A percentile compares a stretch with the other conserved stretches of the same genome.
Conservation (phyloP, 2,329 filamentous ascomycete species). For the Dactylellina haptotyla region DNA sequence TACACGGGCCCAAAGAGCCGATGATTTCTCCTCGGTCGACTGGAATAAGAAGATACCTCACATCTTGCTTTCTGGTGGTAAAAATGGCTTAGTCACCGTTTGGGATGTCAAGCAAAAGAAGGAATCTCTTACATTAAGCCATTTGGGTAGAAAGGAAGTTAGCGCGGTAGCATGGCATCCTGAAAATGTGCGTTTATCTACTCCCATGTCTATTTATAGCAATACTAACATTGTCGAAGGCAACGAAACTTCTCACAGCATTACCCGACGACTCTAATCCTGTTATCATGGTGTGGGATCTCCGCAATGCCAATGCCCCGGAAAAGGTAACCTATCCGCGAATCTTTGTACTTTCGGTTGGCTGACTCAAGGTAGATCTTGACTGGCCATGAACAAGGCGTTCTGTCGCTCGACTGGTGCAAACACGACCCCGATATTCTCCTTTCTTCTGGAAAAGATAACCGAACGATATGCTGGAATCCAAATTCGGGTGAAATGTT, state of each 20-base stretch:
- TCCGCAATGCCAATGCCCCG: slow-evolving; percentile 94
- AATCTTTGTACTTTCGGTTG: slow-evolving; percentile 32
- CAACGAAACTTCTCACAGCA: slow-evolving; percentile 92
- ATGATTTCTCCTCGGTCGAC: slow-evolving; percentile 87
- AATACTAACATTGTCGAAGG: slow-evolving; percentile 60
- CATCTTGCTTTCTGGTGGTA: slow-evolving; percentile 92
- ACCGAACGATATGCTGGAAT: slow-evolving; percentile 95
- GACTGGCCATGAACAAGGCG: slow-evolving; percentile 91
- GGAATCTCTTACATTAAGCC: slow-evolving; percentile 93
- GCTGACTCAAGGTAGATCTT: slow-evolving; percentile 69
- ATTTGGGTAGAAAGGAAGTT: slow-evolving; percentile 85
- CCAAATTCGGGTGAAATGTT: slow-evolving; percentile 86
- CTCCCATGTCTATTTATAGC: slow-evolving; percentile 3
- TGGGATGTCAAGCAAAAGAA: slow-evolving; percentile 99
- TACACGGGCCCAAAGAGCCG: slow-evolving; percentile 84
- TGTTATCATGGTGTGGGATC: slow-evolving; percentile 90
- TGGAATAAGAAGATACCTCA: slow-evolving; percentile 99
- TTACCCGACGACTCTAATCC: slow-evolving; percentile 89
- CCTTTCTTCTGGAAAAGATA: slow-evolving; percentile 95
- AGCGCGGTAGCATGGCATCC: slow-evolving; percentile 98
- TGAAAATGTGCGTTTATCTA: slow-evolving; percentile 70
- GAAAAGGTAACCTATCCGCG: slow-evolving; percentile 67
- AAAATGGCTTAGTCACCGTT: slow-evolving; percentile 93
- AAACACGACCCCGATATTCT: slow-evolving; percentile 86
- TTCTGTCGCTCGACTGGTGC: slow-evolving; percentile 96